These are phyloP conservation scores for Mycena citricolor DNA, from an alignment of 1,284 basidiomycete genomes.

Conservation along the genomic window DNA sequence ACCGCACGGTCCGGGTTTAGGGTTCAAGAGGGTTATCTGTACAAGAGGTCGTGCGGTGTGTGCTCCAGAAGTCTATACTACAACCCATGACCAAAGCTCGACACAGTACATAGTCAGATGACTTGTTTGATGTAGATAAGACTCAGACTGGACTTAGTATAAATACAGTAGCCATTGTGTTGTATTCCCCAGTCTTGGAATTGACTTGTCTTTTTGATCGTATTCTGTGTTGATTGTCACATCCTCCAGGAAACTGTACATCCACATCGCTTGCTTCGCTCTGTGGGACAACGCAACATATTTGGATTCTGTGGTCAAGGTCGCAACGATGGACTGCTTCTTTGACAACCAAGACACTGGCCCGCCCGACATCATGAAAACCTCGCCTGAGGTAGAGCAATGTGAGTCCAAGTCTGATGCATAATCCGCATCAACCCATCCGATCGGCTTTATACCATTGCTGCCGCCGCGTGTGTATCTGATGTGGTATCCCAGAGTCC, in stretches of 20 bases:
- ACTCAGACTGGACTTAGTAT: too few relatives aligned
- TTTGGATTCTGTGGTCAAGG: conserved; percentile 2
- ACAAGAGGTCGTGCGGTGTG: too few relatives aligned
- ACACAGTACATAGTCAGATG: too few relatives aligned
- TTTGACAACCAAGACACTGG: conserved; percentile 5
- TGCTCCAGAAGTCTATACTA: too few relatives aligned
- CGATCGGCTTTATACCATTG: background rate
- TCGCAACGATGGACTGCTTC: conserved; percentile 1
- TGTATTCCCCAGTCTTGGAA: too few relatives aligned
- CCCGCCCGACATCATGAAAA: conserved; percentile 6
- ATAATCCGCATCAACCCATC: conserved; percentile 1
- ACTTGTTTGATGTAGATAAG: too few relatives aligned
- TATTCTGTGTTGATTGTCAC: too few relatives aligned
- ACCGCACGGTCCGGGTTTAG: too few relatives aligned
- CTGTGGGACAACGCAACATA: background rate
- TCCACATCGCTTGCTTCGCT: conserved; percentile 3
- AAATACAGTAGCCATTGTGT: too few relatives aligned
- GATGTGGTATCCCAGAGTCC: conserved; percentile 24
- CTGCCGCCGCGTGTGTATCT: conserved; percentile 18
- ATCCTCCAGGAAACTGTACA: conserved; percentile 24
- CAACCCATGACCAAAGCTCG: too few relatives aligned
- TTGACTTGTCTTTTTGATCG: too few relatives aligned
- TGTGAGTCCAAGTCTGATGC: conserved; percentile 1
- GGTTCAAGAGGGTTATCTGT: too few relatives aligned
- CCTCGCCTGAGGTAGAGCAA: conserved; percentile 1